Base-by-base conservation (phyloP, 371 early-diverging fungal genomes). In the Sporodiniella umbellata region DNA sequence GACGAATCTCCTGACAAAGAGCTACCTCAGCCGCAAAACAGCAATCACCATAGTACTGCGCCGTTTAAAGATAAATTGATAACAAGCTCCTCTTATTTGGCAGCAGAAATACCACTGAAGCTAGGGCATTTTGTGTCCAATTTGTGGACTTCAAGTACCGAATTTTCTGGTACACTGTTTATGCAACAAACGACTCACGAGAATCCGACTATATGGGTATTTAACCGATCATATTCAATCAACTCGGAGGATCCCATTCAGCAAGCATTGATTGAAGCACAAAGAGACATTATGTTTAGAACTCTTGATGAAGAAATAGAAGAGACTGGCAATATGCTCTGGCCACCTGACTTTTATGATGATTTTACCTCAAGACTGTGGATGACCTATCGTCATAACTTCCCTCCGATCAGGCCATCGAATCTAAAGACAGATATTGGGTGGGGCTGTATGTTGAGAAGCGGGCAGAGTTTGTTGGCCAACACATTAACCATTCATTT, bases 391-490 rank as follows among this genome's bases (percentile, higher is more conserved):
- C 80, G 98, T 45, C 84, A 88, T 57, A 80, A 85, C 26, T 95
- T 86, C 65, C 86, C 92, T 22, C 84, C 90, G 2, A 91, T 95
- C 47, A 70, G 83, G 45, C 83, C 89, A n/a, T 83, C 89, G 18
- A 72, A 69, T 24, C 92, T 84, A 58, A 93, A 90, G 21, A 84
- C 89, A 1, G 98, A 92, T 51, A 83, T 86, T 33, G 96, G 95
- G 2, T 95, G 95, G 95, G 98, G 98, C 0, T 98, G 98, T 69
- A 98, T 98, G 98, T 70, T 98, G 35, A 70, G 98, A 23, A 90
- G 92, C 30, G 96, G 95, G 0, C 98, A 98, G 63, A 92, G 91
- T 66, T 66, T 98, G 45, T 70, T 98, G 43, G 92, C 92, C 1
- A 91, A 92, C 56, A 85, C 94, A 0, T 68, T 95, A 8, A 60